These are phyloP conservation scores for Patellifolia procumbens DNA, from an alignment of 179 eudicot genomes.

Conservation along the genomic window DNA sequence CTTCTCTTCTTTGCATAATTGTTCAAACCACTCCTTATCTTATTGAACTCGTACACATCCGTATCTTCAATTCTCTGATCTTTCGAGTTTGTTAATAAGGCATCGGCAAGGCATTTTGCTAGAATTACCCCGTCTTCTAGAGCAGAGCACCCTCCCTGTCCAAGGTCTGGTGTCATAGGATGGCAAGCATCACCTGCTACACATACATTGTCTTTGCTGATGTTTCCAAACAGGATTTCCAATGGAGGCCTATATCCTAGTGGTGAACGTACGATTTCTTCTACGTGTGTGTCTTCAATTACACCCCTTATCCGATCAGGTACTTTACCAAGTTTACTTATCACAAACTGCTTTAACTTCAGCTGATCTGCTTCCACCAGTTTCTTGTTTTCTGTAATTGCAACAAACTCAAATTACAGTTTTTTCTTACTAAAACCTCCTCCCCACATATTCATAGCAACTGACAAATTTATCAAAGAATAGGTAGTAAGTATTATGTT, in stretches of 20 bases:
- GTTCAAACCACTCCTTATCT: slow-evolving; percentile 33
- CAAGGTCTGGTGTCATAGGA: slow-evolving; percentile 26
- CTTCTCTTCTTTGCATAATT: slow-evolving; percentile 31
- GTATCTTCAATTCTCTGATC: neutral
- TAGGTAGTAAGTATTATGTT: too few species aligned
- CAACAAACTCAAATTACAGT: neutral
- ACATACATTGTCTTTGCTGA: slow-evolving; percentile 8
- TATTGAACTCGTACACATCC: slow-evolving; percentile 20
- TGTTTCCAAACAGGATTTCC: slow-evolving; percentile 11
- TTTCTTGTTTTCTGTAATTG: neutral
- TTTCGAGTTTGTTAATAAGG: neutral
- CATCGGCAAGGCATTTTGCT: slow-evolving; percentile 7
- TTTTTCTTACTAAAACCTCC: neutral
- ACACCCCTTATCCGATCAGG: neutral
- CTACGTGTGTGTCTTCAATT: neutral
- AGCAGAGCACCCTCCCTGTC: slow-evolving; percentile 20
- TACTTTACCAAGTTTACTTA: neutral
- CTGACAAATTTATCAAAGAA: too few species aligned
- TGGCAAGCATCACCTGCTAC: slow-evolving; percentile 12
- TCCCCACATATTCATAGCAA: too few species aligned
- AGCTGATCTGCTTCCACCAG: neutral
- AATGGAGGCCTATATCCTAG: slow-evolving; percentile 13
- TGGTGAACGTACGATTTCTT: slow-evolving; percentile 11
- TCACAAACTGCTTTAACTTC: slow-evolving; percentile 15
- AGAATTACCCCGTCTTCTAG: slow-evolving; percentile 17